Conservation (phyloP, 2,329 filamentous ascomycete genomes). For the Diaporthe velutina region DNA sequence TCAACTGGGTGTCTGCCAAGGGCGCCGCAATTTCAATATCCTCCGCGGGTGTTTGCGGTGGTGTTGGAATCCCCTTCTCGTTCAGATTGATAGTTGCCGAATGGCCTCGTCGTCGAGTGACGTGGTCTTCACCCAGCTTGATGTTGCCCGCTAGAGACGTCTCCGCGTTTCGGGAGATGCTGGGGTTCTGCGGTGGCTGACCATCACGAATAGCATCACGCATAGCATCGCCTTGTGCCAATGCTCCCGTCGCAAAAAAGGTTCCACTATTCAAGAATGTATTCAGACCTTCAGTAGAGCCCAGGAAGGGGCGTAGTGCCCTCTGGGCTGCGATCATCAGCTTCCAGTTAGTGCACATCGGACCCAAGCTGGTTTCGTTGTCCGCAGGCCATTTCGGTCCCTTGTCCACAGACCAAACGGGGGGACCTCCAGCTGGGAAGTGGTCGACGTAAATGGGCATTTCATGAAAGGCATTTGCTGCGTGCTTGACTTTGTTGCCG, state of each 20-base stretch:
- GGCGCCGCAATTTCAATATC: slow-evolving; percentile 55
- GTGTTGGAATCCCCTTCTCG: slow-evolving; percentile 43
- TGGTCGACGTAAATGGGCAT: slow-evolving; percentile 79
- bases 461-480: slow-evolving; percentile 80
- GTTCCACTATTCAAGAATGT: slow-evolving; percentile 62
- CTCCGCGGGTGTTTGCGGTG: slow-evolving; percentile 35
- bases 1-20: slow-evolving; percentile 71
- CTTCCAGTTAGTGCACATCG: slow-evolving; percentile 62
- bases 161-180: not conserved
- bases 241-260: slow-evolving; percentile 54
- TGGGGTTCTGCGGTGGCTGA: slow-evolving; percentile 5
- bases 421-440: slow-evolving; percentile 73
- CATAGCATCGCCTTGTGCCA: slow-evolving; percentile 52
- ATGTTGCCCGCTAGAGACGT: slow-evolving; percentile 58
- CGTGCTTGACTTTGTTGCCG: slow-evolving; percentile 71
- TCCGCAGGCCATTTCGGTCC: slow-evolving; percentile 83
- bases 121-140: slow-evolving; percentile 54
- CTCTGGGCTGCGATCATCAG: slow-evolving; percentile 67
- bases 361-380: slow-evolving; percentile 58
- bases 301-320: slow-evolving; percentile 60
- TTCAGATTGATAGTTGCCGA: slow-evolving; percentile 46
- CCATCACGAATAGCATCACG: slow-evolving; percentile 43
- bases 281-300: slow-evolving; percentile 59
- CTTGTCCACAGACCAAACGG: slow-evolving; percentile 78
- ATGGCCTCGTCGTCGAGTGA: slow-evolving; percentile 49